phyloP scores from a whole-genome alignment of 2,329 filamentous ascomycete species.

The Sodiomyces alkalinus region DNA sequence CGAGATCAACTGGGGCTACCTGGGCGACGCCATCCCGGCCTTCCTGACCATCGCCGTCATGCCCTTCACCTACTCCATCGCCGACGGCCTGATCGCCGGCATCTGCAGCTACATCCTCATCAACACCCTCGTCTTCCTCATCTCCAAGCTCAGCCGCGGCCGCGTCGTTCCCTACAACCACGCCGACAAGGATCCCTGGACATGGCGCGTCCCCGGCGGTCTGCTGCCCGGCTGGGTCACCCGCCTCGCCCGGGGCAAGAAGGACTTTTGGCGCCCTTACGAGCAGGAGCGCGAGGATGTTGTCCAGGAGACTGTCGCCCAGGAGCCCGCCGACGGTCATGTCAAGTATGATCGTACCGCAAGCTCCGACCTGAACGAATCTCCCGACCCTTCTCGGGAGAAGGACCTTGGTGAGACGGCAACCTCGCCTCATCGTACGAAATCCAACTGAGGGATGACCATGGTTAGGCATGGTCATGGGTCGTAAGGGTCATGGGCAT shows the following conservation, averaged over 20 bases:
- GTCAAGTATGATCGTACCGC: conserved; percentile 7
- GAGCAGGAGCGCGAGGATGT: conserved; percentile 8
- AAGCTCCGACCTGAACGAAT: conserved; percentile 8
- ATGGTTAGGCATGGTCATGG: too few relatives aligned
- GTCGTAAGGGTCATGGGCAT: too few relatives aligned
- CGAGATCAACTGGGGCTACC: conserved; percentile 81
- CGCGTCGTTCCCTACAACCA: conserved; percentile 62
- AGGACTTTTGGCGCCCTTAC: conserved; percentile 51
- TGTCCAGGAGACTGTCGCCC: conserved; percentile 8
- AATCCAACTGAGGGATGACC: too few relatives aligned
- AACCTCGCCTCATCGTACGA: too few relatives aligned
- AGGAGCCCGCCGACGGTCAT: conserved; percentile 1
- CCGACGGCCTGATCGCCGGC: conserved; percentile 71
- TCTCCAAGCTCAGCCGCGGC: conserved; percentile 52
- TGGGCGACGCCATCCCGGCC: conserved; percentile 70
- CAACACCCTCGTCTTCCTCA: conserved; percentile 54
- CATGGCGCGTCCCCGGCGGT: conserved; percentile 60
- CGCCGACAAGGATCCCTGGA: conserved; percentile 66
- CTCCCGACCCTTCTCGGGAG: conserved; percentile 4
- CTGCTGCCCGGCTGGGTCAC: conserved; percentile 60
- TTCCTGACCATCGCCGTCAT: conserved; percentile 75
- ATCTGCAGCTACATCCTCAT: conserved; percentile 63
- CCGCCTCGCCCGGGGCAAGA: conserved; percentile 50
- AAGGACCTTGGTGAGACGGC: conserved; percentile 5
- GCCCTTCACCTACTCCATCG: conserved; percentile 84